Evolutionary conservation across 192 early-diverging fungal species (phyloP), one percentile per base, ranked within the genome.

Genomic region (Entomortierella lignicola): DNA sequence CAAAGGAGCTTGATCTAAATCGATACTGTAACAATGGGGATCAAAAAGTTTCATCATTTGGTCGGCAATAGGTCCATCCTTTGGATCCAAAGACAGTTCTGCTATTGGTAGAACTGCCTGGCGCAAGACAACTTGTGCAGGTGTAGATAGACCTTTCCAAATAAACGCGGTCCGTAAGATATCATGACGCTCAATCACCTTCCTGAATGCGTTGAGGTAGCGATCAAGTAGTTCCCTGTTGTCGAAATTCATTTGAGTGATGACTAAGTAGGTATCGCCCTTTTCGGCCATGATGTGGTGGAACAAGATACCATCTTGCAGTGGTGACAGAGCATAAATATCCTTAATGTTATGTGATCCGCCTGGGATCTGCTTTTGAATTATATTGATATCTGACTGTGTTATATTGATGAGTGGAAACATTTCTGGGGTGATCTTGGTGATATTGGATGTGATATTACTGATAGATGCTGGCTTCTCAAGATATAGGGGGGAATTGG

Each of bases 91-190:
- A 4, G 12, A 30, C 7, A 59, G 15, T n/a, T 59, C 32, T 4
- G 23, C n/a, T 8, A 59, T 20, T 18, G 57, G 20, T 8, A 59
- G 8, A 4, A 13, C 10, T 0, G 37, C 30, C 4, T 20, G 1
- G 32, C 57, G 37, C 2, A 34, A n/a, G 4, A 59, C 57, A 8
- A 59, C 57, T 25, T 59, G 57, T 1, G 37, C 57, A 41, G 57
- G 32, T 15, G 1, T 8, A 10, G 57, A 39, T 30, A 59, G 18
- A 18, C 20, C 20, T 8, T 59, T 15, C 18, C 32, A 59, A 0
- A 59, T 17, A n/a, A 59, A n/a, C 11, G 37, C 57, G 6, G 57
- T 59, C 18, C 57, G 57, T 18, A 59, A 21, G 37, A 59, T 59
- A 41, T 59, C 57, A 59, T 59, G 30, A 13, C 57, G 57, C 4